These are phyloP conservation scores for Suillus americanus DNA, from an alignment of 768 basidiomycete species.

Conservation along the genomic window DNA sequence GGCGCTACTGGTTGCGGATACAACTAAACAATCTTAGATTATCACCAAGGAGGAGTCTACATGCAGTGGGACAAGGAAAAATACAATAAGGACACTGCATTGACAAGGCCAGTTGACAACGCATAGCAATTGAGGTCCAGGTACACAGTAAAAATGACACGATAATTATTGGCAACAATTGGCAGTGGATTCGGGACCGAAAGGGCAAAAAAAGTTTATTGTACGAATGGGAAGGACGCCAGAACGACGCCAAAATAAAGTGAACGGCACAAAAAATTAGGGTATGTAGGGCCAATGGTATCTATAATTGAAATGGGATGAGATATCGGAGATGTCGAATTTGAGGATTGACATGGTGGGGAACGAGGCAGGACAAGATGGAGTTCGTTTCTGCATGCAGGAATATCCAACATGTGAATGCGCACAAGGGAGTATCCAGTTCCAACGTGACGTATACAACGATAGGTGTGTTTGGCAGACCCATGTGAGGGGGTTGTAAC, in stretches of 20 bases:
- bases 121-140: not conserved
- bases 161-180: not conserved
- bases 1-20: not conserved
- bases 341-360: not conserved
- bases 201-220: not conserved
- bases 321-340: not conserved
- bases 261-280: slow-evolving; percentile 4
- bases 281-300: slow-evolving; percentile 3
- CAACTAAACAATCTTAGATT: not conserved
- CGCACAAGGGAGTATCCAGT: not conserved
- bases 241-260: not conserved
- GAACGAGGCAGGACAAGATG: not conserved
- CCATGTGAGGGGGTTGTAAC: not conserved
- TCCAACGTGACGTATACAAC: not conserved
- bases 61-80: not conserved
- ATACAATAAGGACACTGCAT: not conserved
- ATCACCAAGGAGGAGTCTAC: not conserved
- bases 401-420: not conserved
- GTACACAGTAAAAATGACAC: not conserved
- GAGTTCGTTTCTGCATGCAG: not conserved
- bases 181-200: not conserved
- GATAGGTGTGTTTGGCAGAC: not conserved
- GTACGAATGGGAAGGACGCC: not conserved
- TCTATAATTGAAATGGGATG: not conserved
- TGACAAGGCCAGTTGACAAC: slow-evolving; percentile 2